Evolutionary conservation across 1,284 basidiomycete species (phyloP), one percentile per base, ranked within the genome.

Genomic region (Microbotryum silenes-acaulis): DNA sequence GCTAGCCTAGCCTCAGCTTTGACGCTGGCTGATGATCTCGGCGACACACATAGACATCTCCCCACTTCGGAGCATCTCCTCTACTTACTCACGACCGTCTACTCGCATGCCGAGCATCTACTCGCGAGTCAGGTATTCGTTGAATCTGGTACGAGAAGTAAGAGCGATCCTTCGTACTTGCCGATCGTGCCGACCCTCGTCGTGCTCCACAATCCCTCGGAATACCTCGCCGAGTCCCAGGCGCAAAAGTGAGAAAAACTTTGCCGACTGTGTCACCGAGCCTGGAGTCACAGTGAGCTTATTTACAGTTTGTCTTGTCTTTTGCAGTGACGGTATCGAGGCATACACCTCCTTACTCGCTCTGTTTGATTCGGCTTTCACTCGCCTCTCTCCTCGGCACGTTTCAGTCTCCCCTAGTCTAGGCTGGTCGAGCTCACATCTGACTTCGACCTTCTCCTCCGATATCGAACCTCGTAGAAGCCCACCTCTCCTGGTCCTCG

Each of bases 21-120:
- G 20, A n/a, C 6, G 31, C 23, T 21, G 20, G 37, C 33, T 33
- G 49, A 45, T 33, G 23, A 27, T 48, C 37, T 47, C n/a, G n/a
- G 8, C 7, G 20, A 4, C 8, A 4, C 4, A 12, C 16, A 5
- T 57, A 68, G 67, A 37, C 27, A 60, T 25, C 47, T 66, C 1
- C 64, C 67, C n/a, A 46, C 62, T 8, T 51, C 60, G 4, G 55
- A 64, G 4, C 64, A 66, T 6, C 37, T 68, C n/a, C 52, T 16
- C 46, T 68, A 66, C 49, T 68, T 68, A 47, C 64, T 66, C 55
- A 25, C 62, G 21, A 60, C 64, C 4, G 25, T 18, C 14, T 57
- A 66, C 64, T 33, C 48, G 20, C 44, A 29, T 20, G 37, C 9
- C 8, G 8, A 23, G 8, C 49, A 53, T 0, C 14, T 27, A 4